Evolutionary conservation across 352 stramenopile genomes (phyloP), one percentile per base, ranked within the genome.

Genomic region (Phytopythium cucurbitacearum): DNA sequence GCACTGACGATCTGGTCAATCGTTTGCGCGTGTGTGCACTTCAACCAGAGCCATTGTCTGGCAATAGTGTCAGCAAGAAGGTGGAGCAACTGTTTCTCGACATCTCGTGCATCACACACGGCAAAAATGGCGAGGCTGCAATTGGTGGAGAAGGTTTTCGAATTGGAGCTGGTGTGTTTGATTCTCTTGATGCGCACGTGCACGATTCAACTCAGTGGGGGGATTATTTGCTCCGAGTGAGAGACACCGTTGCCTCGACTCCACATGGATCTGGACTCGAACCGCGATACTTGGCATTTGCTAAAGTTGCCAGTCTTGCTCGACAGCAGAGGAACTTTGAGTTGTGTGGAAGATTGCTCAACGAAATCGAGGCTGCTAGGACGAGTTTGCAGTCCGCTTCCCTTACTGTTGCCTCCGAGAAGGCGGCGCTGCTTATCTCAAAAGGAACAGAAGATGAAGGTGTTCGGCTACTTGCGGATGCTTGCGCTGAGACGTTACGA

Each of bases 251-350:
- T 32, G 39, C 15, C 21, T 10, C 10, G 4, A 8, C 15, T n/a
- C 2, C 11, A 28, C 35, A 34, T 44, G 12, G 11, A 7, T 33
- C n/a, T 32, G 4, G 7, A 40, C 40, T 16, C 15, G 61, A 3
- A 9, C 10, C 21, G 39, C 7, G 36, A 21, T 16, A 12, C 16
- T 13, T 46, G 60, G 9, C 51, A 69, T 44, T 45, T 85, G 10
- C 73, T 9, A 38, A 59, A 34, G 46, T 84, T 54, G 69, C 76
- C 8, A 66, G 55, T 40, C 59, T 88, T 40, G 73, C 80, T 4
- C 67, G 75, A 15, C 80, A 75, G 42, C 80, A 88, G 37, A 52
- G 62, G 57, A 90, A 90, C 49, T 73, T 77, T 38, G 16, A 40
- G 34, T 56, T 86, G 28, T 69, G 68, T 10, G 46, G 45, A 38